These are phyloP conservation scores for Solanum hybrid DNA, from an alignment of 305 asterid species.

Conservation along the genomic window DNA sequence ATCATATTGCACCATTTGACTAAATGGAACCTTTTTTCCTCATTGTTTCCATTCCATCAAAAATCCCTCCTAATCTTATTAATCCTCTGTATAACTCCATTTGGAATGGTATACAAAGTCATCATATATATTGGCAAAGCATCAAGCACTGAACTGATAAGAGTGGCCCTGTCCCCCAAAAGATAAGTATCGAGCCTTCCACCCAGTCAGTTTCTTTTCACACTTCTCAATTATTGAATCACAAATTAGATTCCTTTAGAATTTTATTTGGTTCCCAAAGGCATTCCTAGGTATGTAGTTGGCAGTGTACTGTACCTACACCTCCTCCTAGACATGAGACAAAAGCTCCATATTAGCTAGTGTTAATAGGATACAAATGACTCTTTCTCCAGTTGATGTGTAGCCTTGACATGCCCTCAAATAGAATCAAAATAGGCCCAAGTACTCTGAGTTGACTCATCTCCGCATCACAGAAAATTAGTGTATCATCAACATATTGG, in stretches of 20 bases:
- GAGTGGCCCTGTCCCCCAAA: background rate
- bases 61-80: background rate
- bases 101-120: background rate
- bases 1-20: background rate
- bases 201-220: background rate
- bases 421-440: background rate
- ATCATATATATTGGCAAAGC: background rate
- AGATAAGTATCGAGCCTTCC: background rate
- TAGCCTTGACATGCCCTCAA: background rate
- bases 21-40: background rate
- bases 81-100: background rate
- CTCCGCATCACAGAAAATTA: no score
- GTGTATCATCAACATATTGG: no score
- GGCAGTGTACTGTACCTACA: background rate
- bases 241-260: background rate
- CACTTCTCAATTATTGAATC: background rate
- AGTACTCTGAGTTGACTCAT: no score
- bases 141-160: background rate
- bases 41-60: background rate
- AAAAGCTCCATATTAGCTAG: background rate
- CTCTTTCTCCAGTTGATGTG: background rate
- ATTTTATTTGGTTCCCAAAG: background rate
- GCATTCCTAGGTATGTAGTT: background rate
- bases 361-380: background rate
- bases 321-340: background rate